Evolutionary conservation across 208 protist genomes (phyloP).

Genomic region (Histomonas meleagridis): DNA sequence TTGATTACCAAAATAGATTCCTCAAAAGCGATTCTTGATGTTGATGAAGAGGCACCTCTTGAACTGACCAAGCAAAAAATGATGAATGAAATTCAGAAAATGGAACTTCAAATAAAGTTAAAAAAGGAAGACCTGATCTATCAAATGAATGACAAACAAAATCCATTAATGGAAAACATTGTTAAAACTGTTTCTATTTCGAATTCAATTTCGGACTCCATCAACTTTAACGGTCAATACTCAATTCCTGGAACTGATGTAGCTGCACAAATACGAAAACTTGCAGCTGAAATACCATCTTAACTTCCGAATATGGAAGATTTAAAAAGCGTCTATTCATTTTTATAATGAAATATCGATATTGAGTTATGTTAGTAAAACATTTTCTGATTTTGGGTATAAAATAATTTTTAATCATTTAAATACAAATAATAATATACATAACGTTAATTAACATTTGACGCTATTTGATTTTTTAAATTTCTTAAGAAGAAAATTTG

Average conservation of each 20-base stretch:
- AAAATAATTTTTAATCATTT: too few relatives aligned
- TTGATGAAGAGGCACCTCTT: background rate
- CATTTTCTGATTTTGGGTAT: too few relatives aligned
- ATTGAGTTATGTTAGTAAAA: too few relatives aligned
- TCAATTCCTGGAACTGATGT: background rate
- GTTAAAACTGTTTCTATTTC: background rate
- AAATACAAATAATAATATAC: too few relatives aligned
- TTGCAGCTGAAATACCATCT: background rate
- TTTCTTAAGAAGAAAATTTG: too few relatives aligned
- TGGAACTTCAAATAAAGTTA: background rate
- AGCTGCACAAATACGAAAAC: background rate
- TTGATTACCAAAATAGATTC: background rate
- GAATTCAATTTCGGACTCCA: background rate
- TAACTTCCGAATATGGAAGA: too few relatives aligned
- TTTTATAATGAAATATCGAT: too few relatives aligned
- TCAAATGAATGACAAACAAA: background rate
- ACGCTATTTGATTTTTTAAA: too few relatives aligned
- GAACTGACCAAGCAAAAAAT: background rate
- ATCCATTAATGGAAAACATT: background rate
- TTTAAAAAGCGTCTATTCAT: too few relatives aligned
- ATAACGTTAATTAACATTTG: too few relatives aligned
- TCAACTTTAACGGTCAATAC: background rate
- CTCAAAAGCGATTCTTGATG: background rate
- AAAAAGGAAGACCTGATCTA: background rate
- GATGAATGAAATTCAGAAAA: background rate